Conservation (phyloP, 495 filamentous ascomycete species). For the Trichoderma orchidacearum region DNA sequence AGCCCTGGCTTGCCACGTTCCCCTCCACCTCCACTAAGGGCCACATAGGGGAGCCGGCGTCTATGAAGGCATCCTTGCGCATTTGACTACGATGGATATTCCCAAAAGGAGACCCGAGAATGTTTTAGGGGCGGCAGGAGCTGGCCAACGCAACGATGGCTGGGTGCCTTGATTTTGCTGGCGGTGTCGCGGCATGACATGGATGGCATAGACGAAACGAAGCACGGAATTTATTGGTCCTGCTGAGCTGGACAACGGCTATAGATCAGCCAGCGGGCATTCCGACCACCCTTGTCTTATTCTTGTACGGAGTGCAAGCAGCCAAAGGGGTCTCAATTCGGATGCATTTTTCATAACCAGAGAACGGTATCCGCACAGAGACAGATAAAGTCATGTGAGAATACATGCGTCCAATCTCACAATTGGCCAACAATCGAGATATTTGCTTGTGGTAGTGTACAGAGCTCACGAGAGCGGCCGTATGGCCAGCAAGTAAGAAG, state of each 20-base stretch:
- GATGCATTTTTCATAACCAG: neutral
- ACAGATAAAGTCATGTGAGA: neutral
- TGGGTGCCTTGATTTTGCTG: constrained; percentile 2
- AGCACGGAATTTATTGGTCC: neutral
- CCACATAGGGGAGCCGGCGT: neutral
- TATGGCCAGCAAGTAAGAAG: neutral
- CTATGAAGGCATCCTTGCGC: neutral
- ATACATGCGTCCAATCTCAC: neutral
- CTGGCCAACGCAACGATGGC: neutral
- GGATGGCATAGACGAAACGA: neutral
- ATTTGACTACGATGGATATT: neutral
- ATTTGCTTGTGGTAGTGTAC: neutral
- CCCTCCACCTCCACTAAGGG: neutral
- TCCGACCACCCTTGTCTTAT: neutral
- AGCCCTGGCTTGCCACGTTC: neutral
- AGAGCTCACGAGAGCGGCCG: neutral
- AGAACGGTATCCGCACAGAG: neutral
- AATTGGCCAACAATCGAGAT: neutral
- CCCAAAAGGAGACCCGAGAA: neutral
- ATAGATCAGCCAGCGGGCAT: neutral
- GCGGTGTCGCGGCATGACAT: neutral
- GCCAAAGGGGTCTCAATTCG: too few species aligned
- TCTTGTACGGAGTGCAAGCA: too few species aligned
- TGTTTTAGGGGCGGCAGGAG: neutral
- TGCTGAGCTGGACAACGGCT: neutral